Conservation (phyloP, 192 early-diverging fungal genomes). For the Coemansia sp. region DNA sequence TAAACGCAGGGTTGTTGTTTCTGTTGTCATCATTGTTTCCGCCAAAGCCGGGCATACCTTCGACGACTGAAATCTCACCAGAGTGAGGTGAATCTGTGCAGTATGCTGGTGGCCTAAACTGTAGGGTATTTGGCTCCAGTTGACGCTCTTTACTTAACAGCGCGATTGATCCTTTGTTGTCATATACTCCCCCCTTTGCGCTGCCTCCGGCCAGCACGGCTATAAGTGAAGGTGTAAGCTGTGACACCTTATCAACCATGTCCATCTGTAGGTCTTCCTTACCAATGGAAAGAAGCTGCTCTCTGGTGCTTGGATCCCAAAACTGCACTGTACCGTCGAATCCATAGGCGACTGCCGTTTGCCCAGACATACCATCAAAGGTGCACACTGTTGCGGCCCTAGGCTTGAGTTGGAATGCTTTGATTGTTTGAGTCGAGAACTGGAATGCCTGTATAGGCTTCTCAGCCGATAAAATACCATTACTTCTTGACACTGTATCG, state of each 20-base stretch:
- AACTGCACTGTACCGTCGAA: constrained; percentile 39
- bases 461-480: not conserved
- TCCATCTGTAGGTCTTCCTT: constrained; percentile 16
- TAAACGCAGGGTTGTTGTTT: constrained; percentile 7
- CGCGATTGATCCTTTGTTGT: not conserved
- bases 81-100: constrained; percentile 13
- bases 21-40: too few species aligned
- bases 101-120: constrained; percentile 5
- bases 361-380: constrained; percentile 12
- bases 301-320: constrained; percentile 25
- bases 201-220: constrained; percentile 18
- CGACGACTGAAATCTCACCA: constrained; percentile 13
- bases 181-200: not conserved
- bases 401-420: constrained; percentile 37
- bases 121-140: not conserved
- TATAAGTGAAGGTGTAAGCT: constrained; percentile 28
- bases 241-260: constrained; percentile 21
- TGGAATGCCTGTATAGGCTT: constrained; percentile 16
- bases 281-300: not conserved
- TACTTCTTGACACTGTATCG: not conserved
- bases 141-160: constrained; percentile 2
- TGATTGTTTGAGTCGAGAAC: constrained; percentile 14
- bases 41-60: constrained; percentile 14
- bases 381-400: constrained; percentile 29
- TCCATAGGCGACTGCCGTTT: constrained; percentile 27